Evolutionary conservation across 441 rosid genomes (phyloP), one percentile per base, ranked within the genome.

Genomic region (Pelargonium citronellum): DNA sequence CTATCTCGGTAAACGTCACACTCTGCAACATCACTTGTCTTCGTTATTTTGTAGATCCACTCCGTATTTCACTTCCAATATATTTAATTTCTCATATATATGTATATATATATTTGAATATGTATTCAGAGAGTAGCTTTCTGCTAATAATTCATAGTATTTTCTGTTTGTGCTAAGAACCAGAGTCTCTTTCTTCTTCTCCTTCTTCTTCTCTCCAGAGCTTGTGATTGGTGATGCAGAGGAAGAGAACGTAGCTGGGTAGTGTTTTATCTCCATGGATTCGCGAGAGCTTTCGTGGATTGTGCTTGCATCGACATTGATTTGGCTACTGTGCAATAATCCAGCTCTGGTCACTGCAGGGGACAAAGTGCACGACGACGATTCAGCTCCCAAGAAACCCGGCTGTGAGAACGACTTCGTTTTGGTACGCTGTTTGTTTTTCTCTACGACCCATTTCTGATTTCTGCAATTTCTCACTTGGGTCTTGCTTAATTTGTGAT

Each of bases 361-460:
- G 16, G 99, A 92, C 76, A 92, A 91, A 20, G 96, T 92, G 53
- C 97, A 95, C 68, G 92, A 87, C 22, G 98, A 95, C 74, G 84
- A 87, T 76, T 77, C 58, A 71, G 90, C 97, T 79, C 99, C 99
- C 11, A 92, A 95, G 89, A 91, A 91, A 83, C 98, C 99, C 9
- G 97, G 99, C 12, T 95, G 99, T 73, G 96, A 85, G 71, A 95
- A 95, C 79, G 97, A 92, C 83, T 95, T 92, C 78, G 90, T 92
- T 73, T 79, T 95, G 99, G 99, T 92, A 87, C 41, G 37, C 57
- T 39, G 60, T 60, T 53, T 47, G 71, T 44, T 51, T 69, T 61
- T 61, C 64, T 71, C 57, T 67, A 64, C 69, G 57, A 53, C 78
- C 70, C 77, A 55, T 30, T 79, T 79, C 37, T 63, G 75, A 4